phyloP scores from a whole-genome alignment of 768 basidiomycete species.

The Tylopilus sp. region DNA sequence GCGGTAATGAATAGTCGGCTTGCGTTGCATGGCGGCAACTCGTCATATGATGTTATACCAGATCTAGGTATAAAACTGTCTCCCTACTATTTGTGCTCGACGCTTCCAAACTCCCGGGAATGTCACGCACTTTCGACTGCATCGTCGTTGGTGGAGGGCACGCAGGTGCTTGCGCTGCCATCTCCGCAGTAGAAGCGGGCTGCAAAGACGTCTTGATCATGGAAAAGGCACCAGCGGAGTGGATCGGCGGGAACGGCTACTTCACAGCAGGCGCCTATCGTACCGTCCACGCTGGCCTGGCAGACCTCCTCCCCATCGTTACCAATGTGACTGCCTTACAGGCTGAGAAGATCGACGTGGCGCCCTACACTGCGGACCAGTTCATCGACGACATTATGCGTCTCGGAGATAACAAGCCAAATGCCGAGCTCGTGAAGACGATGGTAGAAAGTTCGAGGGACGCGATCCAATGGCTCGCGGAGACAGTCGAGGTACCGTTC shows the following conservation, averaged over 20 bases:
- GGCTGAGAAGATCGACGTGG: slow-evolving; percentile 50
- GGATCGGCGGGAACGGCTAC: slow-evolving; percentile 70
- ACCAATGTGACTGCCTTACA: slow-evolving; percentile 43
- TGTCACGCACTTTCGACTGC: slow-evolving; percentile 42
- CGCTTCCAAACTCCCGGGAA: background rate
- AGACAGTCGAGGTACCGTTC: slow-evolving; percentile 50
- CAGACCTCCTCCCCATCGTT: slow-evolving; percentile 56
- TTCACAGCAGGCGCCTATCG: slow-evolving; percentile 71
- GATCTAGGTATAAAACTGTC: no score
- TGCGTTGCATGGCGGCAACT: no score
- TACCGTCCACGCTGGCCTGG: slow-evolving; percentile 58
- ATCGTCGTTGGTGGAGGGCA: slow-evolving; percentile 65
- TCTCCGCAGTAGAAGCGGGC: slow-evolving; percentile 57
- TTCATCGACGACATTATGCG: slow-evolving; percentile 62
- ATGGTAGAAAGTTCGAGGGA: slow-evolving; percentile 56
- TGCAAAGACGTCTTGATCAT: slow-evolving; percentile 59
- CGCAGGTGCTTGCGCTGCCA: slow-evolving; percentile 63
- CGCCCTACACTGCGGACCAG: slow-evolving; percentile 51
- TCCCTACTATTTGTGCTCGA: no score
- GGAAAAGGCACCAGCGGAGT: slow-evolving; percentile 61
- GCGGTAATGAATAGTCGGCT: background rate
- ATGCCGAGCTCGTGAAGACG: slow-evolving; percentile 45
- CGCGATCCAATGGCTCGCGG: slow-evolving; percentile 55
- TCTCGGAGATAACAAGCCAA: slow-evolving; percentile 48
- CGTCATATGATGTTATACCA: no score